Evolutionary conservation across 2,329 filamentous ascomycete genomes (phyloP).

Genomic region (Ophiostoma piceae): DNA sequence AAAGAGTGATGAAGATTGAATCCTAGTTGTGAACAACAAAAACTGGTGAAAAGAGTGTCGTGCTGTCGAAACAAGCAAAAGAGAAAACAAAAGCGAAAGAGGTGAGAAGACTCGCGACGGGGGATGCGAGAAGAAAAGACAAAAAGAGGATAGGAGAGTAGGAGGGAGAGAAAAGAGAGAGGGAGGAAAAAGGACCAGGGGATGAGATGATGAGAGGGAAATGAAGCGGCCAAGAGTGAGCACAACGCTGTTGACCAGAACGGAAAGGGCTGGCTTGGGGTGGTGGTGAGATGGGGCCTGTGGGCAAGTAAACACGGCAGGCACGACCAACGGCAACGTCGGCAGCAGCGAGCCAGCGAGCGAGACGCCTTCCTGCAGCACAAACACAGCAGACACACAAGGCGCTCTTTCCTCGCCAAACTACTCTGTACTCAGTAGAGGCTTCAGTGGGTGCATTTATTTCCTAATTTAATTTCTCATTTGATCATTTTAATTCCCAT

Average conservation of each 20-base stretch:
- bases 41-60: slow-evolving; percentile 30
- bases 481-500: neutral
- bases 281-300: slow-evolving; percentile 9
- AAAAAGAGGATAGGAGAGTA: slow-evolving; percentile 4
- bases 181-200: slow-evolving; percentile 15
- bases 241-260: slow-evolving; percentile 16
- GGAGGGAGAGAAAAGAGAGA: slow-evolving; percentile 9
- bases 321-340: neutral
- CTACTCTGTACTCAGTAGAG: neutral
- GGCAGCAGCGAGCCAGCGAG: slow-evolving; percentile 9
- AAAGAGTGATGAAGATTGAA: slow-evolving; percentile 44
- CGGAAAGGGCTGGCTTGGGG: slow-evolving; percentile 10
- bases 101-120: slow-evolving; percentile 1
- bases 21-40: slow-evolving; percentile 31
- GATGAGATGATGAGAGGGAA: slow-evolving; percentile 16
- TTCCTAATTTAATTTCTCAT: neutral
- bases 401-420: neutral
- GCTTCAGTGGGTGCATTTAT: neutral
- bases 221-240: slow-evolving; percentile 8
- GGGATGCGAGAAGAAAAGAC: slow-evolving; percentile 10
- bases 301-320: slow-evolving; percentile 7
- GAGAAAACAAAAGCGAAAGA: slow-evolving; percentile 21
- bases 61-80: slow-evolving; percentile 24
- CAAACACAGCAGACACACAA: neutral
- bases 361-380: slow-evolving; percentile 11